Evolutionary conservation across 2,329 filamentous ascomycete genomes (phyloP), one percentile per base, ranked within the genome.

Genomic region (Penicillium freii): DNA sequence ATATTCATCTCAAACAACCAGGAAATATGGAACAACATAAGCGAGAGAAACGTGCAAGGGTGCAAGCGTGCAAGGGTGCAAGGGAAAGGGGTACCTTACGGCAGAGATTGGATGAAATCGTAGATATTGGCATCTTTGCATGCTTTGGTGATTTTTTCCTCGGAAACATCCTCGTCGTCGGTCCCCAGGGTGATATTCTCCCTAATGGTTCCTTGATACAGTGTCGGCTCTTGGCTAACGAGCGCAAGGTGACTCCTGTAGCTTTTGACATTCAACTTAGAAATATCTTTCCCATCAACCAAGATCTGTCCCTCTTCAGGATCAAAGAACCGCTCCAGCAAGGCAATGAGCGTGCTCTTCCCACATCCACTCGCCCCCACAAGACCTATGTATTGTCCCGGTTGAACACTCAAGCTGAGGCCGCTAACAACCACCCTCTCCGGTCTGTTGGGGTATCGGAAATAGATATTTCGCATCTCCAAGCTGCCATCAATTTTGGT

Each of bases 271-370:
- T 95, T 92, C 46, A 96, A 80, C 10, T 81, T 81, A 56, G 86
- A 88, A 67, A 97, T 90, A 59, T 96, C 89, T 61, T 87, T 85
- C 54, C 87, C 91, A 69, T 97, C 93, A 19, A 97, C 81, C 58
- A 86, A 90, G 31, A 97, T 82, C 15, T 86, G 86, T 9, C 94
- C 93, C 0, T 84, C 82, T 0, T 94, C 81, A 0, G 92, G 90
- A 66, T 97, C 91, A 71, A 97, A 97, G 78, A 97, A 97, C 33
- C 93, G 88, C 73, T 97, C 93, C 29, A 97, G 80, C 3, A 97
- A 82, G 4, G 91, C 89, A 71, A 97, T 96, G 0, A 92, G 94
- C 0, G 94, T 97, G 46, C 87, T 91, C 79, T 97, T 97, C 56
- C 94, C 94, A 69, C 92, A 96, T 2, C 94, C 93, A 47, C 89